Evolutionary conservation across 305 asterid species (phyloP).

Genomic region (Fraxinus xanthoxyloides): DNA sequence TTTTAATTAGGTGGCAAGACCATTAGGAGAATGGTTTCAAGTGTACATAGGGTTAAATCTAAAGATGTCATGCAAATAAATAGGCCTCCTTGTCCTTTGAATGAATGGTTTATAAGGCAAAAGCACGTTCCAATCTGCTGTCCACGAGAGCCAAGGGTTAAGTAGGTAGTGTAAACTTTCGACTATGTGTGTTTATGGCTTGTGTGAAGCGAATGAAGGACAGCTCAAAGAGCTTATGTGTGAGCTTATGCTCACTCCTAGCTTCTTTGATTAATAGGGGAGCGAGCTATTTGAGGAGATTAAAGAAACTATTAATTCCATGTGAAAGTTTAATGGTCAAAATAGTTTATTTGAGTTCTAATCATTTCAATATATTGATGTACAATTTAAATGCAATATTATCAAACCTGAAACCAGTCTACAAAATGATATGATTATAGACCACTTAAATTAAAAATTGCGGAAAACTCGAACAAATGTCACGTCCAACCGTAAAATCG

Average conservation of each 20-base stretch:
- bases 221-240: not conserved
- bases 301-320: too few species aligned
- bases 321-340: not conserved
- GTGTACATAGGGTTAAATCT: not conserved
- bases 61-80: not conserved
- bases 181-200: not conserved
- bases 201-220: not conserved
- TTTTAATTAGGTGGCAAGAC: not conserved
- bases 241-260: not conserved
- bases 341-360: not conserved
- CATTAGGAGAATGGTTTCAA: not conserved
- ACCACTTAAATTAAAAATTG: not conserved
- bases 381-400: not conserved
- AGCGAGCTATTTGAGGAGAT: not conserved
- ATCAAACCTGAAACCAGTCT: not conserved
- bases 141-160: not conserved
- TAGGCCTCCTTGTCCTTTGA: not conserved
- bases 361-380: not conserved
- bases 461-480: not conserved
- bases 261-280: not conserved
- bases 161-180: not conserved
- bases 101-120: not conserved
- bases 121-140: not conserved
- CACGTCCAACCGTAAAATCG: not conserved
- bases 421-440: not conserved